Base-by-base conservation (phyloP, 2,329 filamentous ascomycete genomes). In the Hypoxylon sp. region DNA sequence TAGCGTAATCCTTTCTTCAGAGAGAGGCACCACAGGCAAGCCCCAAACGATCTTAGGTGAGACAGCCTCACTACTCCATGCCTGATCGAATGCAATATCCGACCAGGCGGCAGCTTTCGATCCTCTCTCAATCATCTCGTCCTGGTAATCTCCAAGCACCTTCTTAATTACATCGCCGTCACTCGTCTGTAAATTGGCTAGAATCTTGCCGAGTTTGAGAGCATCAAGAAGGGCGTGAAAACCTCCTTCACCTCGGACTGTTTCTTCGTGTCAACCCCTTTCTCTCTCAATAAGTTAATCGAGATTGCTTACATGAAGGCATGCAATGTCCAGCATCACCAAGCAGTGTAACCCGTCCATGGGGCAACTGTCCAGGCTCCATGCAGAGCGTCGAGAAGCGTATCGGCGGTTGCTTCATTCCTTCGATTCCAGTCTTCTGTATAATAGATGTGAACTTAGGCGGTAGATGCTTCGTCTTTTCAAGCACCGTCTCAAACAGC, bases 161-260 rank as follows among this genome's bases (percentile, higher is more conserved):
- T 53, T 53, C 58, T 68, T 72, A 11, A 77, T 65, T 6, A 42
- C 48, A 0, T 67, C 60, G 0, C 61, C 39, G 11, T 75, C 64
- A 19, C 65, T 57, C 47, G 70, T 71, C 35, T 67, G 57, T 22
- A 74, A 54, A 26, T 52, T 57, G 10, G 64, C 57, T 5, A 80
- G 69, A 6, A 74, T 65, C 39, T 75, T 70, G 26, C 74, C 71
- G 1, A 76, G 71, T 6, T 74, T 72, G 2, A 77, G 66, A 70
- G 93, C 92, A 48, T 93, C 91, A 8, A 71, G 53, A 35, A 76
- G 65, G 10, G 74, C 73, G 52, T 77, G 72, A 37, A 67, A 75
- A 2, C 68, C 74, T 14, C 71, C 72, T 53, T 72, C 70, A 2
- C 75, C 73, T 13, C 73, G 72, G 42, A 76, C 73, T 71, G 8